These are phyloP conservation scores for Datisca glomerata DNA, from an alignment of 306 rosid genomes.

Conservation along the genomic window DNA sequence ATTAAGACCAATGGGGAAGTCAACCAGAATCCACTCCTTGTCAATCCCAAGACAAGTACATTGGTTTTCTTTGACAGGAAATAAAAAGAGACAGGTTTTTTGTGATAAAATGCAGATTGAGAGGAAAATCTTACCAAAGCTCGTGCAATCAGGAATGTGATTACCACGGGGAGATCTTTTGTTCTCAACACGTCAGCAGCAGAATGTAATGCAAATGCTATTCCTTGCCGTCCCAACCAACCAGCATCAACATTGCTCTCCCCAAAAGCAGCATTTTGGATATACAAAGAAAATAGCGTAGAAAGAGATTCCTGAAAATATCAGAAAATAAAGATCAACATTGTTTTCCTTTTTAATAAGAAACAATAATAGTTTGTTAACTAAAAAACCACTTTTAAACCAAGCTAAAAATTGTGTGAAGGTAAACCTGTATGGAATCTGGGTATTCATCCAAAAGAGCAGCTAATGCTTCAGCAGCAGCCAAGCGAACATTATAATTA, in stretches of 20 bases:
- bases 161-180: slow-evolving; percentile 87
- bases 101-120: background rate
- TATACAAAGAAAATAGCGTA: slow-evolving; percentile 72
- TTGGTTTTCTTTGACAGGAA: too few relatives aligned
- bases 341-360: background rate
- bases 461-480: slow-evolving; percentile 92
- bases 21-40: background rate
- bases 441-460: slow-evolving; percentile 92
- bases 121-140: slow-evolving; percentile 56
- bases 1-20: background rate
- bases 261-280: slow-evolving; percentile 53
- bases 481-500: slow-evolving; percentile 72
- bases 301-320: slow-evolving; percentile 78
- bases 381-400: background rate
- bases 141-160: slow-evolving; percentile 89
- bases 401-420: slow-evolving; percentile 5
- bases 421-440: slow-evolving; percentile 69
- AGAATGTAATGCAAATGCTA: slow-evolving; percentile 73
- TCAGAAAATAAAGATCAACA: slow-evolving; percentile 8
- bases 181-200: slow-evolving; percentile 92
- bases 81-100: background rate
- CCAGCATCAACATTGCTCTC: slow-evolving; percentile 60
- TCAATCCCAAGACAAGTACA: background rate
- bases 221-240: slow-evolving; percentile 97
- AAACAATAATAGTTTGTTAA: slow-evolving; percentile 7